phyloP scores from a whole-genome alignment of 2,329 filamentous ascomycete species.

The Fusarium cicatricum region DNA sequence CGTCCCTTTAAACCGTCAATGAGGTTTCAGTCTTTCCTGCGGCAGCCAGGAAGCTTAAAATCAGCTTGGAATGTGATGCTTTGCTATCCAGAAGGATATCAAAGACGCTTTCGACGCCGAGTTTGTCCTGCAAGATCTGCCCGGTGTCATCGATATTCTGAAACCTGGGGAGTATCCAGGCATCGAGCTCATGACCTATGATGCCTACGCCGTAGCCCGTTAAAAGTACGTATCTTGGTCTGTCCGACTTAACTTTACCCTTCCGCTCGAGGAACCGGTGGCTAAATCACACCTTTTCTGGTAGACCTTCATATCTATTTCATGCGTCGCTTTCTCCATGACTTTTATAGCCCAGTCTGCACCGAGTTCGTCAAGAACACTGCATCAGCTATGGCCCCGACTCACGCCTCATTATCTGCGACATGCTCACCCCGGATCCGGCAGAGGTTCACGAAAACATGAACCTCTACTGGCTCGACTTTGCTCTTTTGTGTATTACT shows the following conservation, averaged over 20 bases:
- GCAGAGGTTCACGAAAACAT: conserved; percentile 38
- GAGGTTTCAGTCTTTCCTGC: too few species aligned
- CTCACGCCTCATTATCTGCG: conserved; percentile 47
- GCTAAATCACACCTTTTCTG: not conserved
- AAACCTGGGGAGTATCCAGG: conserved; percentile 30
- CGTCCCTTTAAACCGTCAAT: too few species aligned
- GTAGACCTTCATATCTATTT: conserved; percentile 47
- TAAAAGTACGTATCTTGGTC: conserved; percentile 23
- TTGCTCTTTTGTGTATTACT: conserved; percentile 43
- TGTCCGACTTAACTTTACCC: too few species aligned
- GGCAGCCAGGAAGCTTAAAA: too few species aligned
- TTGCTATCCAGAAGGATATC: conserved; percentile 42
- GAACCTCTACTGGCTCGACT: conserved; percentile 46
- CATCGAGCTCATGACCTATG: conserved; percentile 40
- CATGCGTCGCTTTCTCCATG: conserved; percentile 45
- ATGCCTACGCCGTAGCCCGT: conserved; percentile 34
- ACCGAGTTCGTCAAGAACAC: conserved; percentile 44
- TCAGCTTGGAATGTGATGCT: too few species aligned
- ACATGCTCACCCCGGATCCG: conserved; percentile 46
- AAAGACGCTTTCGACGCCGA: conserved; percentile 35
- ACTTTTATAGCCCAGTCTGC: conserved; percentile 44
- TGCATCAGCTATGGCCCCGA: conserved; percentile 43
- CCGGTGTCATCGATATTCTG: conserved; percentile 42
- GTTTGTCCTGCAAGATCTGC: conserved; percentile 47
- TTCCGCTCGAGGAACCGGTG: fast-evolving